Conservation (phyloP, 257 asterid species). For the Forsythia suspensa region DNA sequence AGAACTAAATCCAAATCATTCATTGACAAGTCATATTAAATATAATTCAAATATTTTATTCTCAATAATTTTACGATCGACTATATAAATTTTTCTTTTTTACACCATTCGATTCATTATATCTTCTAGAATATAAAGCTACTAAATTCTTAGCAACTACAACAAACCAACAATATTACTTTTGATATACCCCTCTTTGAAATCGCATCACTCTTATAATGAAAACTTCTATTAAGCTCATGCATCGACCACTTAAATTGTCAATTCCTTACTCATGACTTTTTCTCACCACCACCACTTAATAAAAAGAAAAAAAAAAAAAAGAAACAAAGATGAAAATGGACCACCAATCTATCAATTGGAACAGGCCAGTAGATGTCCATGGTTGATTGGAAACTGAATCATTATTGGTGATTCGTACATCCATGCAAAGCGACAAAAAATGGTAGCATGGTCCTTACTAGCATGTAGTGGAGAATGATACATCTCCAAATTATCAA, state of each 20-base stretch:
- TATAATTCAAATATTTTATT: too few relatives aligned
- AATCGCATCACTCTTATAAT: not conserved
- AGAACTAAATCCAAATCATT: not conserved
- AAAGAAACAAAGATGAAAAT: slow-evolving; percentile 15
- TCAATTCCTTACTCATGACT: too few relatives aligned
- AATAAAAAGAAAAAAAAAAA: slow-evolving; percentile 7
- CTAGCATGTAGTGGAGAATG: slow-evolving; percentile 28
- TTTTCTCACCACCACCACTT: not conserved
- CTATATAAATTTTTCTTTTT: not conserved
- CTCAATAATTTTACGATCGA: not conserved
- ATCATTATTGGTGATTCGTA: not conserved
- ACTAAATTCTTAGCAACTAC: not conserved
- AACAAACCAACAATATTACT: not conserved
- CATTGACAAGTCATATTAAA: not conserved
- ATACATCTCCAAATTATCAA: slow-evolving; percentile 16
- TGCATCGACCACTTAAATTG: not conserved
- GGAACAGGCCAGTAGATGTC: slow-evolving; percentile 17
- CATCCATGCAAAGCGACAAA: slow-evolving; percentile 2
- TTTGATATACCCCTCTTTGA: too few relatives aligned
- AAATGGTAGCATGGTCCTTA: slow-evolving; percentile 10
- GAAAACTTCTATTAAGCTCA: not conserved
- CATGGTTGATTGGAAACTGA: slow-evolving; percentile 26
- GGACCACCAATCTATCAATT: slow-evolving; percentile 18
- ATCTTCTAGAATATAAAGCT: too few relatives aligned
- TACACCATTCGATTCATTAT: too few relatives aligned